Base-by-base conservation (phyloP, 495 filamentous ascomycete genomes). In the Daldinia grandis region DNA sequence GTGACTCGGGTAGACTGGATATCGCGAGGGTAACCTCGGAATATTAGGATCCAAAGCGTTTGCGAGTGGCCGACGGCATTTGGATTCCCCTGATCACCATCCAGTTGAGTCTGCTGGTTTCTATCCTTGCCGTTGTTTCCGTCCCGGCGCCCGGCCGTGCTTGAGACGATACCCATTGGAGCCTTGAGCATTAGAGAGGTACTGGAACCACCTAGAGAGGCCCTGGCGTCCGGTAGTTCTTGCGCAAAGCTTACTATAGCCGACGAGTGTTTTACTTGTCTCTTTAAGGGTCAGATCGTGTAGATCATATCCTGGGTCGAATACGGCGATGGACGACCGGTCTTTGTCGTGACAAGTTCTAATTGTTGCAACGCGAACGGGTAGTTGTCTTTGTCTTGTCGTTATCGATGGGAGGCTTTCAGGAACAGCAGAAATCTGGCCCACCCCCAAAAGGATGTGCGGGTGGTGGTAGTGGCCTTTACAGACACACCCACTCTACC, bases 1-100 rank as follows among this genome's bases (percentile, higher is more conserved):
- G 75, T 77, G 56, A 72, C 60, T 55, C 75, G 73, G 53, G 69
- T 47, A 24, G 73, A 75, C 65, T 77, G 75, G 58, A 77, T 72
- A 55, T 77, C 75, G 68, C 64, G 69, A 57, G 75, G 75, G 27
- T 69, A 59, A 27, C 75, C 75, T 9, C 69, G 68, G 61, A 77
- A 77, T 37, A 75, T 73, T 30, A 69, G 35, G 28, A 73, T 73
- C 70, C 70, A 73, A 42, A 73, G 70, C 6, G 70, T 73, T 24
- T 73, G 70, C 33, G 70, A 65, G 44, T 73, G 70, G 40, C 40
- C 49, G 57, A 33, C 61, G 10, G 60, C 58, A 33, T 68, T 51
- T 51, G 62, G 56, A 38, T 12, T 19, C 25, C 25, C 50, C 25
- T 66, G 55, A 33, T 42, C 27, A 44, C 21, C 30, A 47, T 53